phyloP scores from a whole-genome alignment of 1,284 basidiomycete species.

The Chalciporus piperatoides region DNA sequence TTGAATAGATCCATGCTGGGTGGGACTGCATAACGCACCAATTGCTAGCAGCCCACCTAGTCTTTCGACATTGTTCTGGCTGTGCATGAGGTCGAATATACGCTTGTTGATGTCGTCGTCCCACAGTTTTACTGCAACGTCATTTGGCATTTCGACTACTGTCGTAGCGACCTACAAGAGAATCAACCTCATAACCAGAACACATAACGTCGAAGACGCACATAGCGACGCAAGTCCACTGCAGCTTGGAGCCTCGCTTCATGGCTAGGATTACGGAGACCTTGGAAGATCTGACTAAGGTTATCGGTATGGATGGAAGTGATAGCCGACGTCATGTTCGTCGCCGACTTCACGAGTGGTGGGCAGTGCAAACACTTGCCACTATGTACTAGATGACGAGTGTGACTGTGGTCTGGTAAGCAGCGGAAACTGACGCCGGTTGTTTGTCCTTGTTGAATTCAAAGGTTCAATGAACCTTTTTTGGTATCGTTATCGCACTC shows the following conservation, averaged over 20 bases:
- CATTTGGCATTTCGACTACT: slow-evolving; percentile 73
- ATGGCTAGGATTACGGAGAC: slow-evolving; percentile 57
- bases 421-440: slow-evolving; percentile 10
- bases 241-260: slow-evolving; percentile 66
- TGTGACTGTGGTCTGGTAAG: neutral
- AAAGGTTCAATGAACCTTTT: slow-evolving; percentile 14
- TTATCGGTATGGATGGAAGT: slow-evolving; percentile 55
- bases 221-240: slow-evolving; percentile 67
- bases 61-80: slow-evolving; percentile 69
- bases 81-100: slow-evolving; percentile 82
- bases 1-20: slow-evolving; percentile 14
- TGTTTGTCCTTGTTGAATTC: slow-evolving; percentile 31
- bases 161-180: slow-evolving; percentile 58
- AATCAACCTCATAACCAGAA: slow-evolving; percentile 11
- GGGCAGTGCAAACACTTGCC: slow-evolving; percentile 1
- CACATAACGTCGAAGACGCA: slow-evolving; percentile 34
- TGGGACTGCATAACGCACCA: slow-evolving; percentile 42
- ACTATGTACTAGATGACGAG: slow-evolving; percentile 14
- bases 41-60: slow-evolving; percentile 83
- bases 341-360: slow-evolving; percentile 7
- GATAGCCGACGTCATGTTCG: slow-evolving; percentile 54
- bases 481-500: slow-evolving; percentile 2
- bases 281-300: slow-evolving; percentile 61
- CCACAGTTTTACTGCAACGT: slow-evolving; percentile 74
- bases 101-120: slow-evolving; percentile 76